These are phyloP conservation scores for Periconia sp. DNA, from an alignment of 2,329 filamentous ascomycete species.

Conservation along the genomic window DNA sequence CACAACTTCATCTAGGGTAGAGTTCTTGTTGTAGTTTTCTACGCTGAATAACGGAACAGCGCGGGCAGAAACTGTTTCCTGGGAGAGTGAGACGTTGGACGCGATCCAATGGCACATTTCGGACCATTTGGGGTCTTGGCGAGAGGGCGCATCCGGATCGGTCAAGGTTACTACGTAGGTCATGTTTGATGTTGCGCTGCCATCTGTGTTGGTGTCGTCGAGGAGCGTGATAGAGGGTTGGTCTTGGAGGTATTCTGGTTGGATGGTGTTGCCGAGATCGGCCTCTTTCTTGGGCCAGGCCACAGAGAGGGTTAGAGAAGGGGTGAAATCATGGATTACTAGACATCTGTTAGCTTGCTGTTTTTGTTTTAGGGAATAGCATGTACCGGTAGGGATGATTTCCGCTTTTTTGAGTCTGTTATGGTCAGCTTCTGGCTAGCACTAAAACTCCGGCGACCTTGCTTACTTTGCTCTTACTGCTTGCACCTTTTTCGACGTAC, in stretches of 20 bases:
- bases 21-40: slow-evolving; percentile 13
- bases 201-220: slow-evolving; percentile 32
- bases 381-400: slow-evolving; percentile 49
- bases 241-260: slow-evolving; percentile 50
- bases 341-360: slow-evolving; percentile 11
- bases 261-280: slow-evolving; percentile 61
- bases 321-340: slow-evolving; percentile 67
- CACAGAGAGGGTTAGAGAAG: slow-evolving; percentile 58
- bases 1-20: slow-evolving; percentile 48
- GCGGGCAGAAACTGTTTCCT: slow-evolving; percentile 26
- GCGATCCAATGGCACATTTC: slow-evolving; percentile 65
- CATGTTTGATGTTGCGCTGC: slow-evolving; percentile 26
- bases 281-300: slow-evolving; percentile 52
- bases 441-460: too few species aligned
- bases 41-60: slow-evolving; percentile 31
- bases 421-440: slow-evolving; percentile 10
- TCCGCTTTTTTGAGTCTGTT: slow-evolving; percentile 46
- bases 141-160: slow-evolving; percentile 64
- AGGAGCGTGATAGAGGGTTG: slow-evolving; percentile 50
- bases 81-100: slow-evolving; percentile 41
- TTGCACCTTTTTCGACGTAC: slow-evolving; percentile 24
- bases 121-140: slow-evolving; percentile 60
- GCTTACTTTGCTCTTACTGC: slow-evolving; percentile 36
- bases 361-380: too few species aligned
- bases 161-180: slow-evolving; percentile 60